Evolutionary conservation across 1,139 yeast species (phyloP), one percentile per base, ranked within the genome.

Genomic region (Debaryomyces fabryi): DNA sequence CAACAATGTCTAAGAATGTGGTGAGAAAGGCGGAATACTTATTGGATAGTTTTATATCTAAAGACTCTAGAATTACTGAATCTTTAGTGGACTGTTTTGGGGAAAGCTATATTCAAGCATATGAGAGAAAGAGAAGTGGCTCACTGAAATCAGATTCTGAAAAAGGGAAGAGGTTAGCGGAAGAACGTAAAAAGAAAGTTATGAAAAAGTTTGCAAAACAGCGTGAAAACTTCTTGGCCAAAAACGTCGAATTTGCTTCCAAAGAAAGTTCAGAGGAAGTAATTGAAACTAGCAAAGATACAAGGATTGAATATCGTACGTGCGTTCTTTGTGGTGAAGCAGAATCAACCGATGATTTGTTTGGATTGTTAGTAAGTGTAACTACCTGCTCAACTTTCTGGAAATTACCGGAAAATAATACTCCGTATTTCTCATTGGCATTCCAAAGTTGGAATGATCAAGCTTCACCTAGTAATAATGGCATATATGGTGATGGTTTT

Each of bases 261-360:
- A 29, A 47, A 13, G 55, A 50, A 1, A 49, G 46, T 2, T 46
- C 45, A 8, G 50, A 47, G 2, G 57, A 54, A 3, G 49, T 44
- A 6, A 49, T 47, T 2, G 47, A 61, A 4, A 50, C 45, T 12
- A 29, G 34, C 6, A 48, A 47, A 8, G 38, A 38, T 7, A 18
- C 48, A 2, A 44, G 51, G 12, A 37, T 46, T 7, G 56, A 55
- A 4, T 49, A 51, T n/a, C 64, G 82, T 49, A 65, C 66, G 1
- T 87, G 95, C 68, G 86, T 87, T 1, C 60, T 83, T 13, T 87
- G 95, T 65, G 90, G 87, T 48, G 86, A 82, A 51, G 67, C 74
- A 0, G 84, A 80, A 49, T 67, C 73, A 8, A 51, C 60, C 20
- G 71, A 71, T 21, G 72, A 76, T 10, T 56, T 74, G 0, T 81